Conservation (phyloP, 2,329 filamentous ascomycete species). For the Fusarium sp. region DNA sequence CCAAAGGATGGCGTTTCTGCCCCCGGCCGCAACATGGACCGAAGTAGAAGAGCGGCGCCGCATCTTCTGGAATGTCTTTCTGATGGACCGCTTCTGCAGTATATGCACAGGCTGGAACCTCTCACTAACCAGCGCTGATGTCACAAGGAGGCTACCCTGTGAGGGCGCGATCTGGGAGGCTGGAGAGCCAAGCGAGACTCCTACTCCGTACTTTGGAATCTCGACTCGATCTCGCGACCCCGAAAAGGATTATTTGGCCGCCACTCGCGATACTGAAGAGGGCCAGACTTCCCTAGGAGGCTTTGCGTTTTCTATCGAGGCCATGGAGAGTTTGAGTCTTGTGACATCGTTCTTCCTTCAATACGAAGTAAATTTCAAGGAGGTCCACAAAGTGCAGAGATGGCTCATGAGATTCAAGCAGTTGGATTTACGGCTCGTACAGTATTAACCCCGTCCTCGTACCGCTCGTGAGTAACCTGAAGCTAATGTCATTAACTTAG, state of each 20-base stretch:
- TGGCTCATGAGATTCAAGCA: conserved; percentile 62
- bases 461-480: rapidly evolving
- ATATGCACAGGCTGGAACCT: conserved; percentile 54
- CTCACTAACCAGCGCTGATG: conserved; percentile 52
- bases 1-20: conserved; percentile 49
- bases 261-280: conserved; percentile 13
- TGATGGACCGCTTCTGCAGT: conserved; percentile 56
- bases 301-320: conserved; percentile 61
- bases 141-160: conserved; percentile 54
- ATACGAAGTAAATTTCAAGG: conserved; percentile 54
- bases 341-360: conserved; percentile 59
- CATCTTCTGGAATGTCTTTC: conserved; percentile 58
- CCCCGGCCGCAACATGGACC: conserved; percentile 49
- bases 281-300: conserved; percentile 51
- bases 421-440: conserved; percentile 57
- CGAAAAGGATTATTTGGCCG: conserved; percentile 28
- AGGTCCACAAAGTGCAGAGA: conserved; percentile 52
- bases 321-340: conserved; percentile 57
- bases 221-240: conserved; percentile 47
- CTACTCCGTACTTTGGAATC: conserved; percentile 57
- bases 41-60: conserved; percentile 55
- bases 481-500: conserved; percentile 47
- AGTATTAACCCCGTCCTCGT: conserved; percentile 40
- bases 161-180: conserved; percentile 56
- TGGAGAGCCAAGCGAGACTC: conserved; percentile 51